Percentiles rank a stretch among this genome's conserved stretches.
Evolutionary conservation across 176 grass and related monocot species (phyloP).

Genomic region (Ananas comosus): DNA sequence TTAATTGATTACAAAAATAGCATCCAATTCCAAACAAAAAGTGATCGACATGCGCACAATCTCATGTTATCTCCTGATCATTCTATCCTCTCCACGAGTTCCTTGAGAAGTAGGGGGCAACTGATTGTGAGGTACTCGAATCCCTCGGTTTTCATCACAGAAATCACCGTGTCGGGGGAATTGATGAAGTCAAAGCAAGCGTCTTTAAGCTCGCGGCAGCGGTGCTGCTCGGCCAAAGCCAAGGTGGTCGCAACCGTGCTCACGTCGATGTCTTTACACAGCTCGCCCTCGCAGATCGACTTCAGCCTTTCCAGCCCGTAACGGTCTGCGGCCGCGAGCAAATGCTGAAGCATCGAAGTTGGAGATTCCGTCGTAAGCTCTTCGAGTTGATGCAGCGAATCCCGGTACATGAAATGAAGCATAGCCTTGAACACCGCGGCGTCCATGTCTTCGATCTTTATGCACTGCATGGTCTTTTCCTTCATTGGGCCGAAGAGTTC

Average conservation of each 20-base stretch:
- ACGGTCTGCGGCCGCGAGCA: constrained; percentile 49
- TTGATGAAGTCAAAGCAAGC: constrained; percentile 19
- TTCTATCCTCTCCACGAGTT: constrained; percentile 19
- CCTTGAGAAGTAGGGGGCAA: constrained; percentile 33
- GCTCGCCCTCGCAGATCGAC: constrained; percentile 28
- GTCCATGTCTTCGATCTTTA: constrained; percentile 38
- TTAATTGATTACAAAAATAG: no score
- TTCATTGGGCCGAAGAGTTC: constrained; percentile 33
- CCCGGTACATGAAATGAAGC: constrained; percentile 37
- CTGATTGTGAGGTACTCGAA: constrained; percentile 10
- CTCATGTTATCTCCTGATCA: no score
- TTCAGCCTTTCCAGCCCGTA: constrained; percentile 35
- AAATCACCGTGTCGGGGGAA: constrained; percentile 20
- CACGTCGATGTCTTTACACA: constrained; percentile 5
- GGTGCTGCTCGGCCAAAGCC: constrained; percentile 22
- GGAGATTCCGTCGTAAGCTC: background rate
- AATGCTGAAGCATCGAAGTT: constrained; percentile 12
- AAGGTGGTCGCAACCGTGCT: constrained; percentile 23
- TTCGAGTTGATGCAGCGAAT: constrained; percentile 7
- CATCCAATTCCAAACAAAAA: no score
- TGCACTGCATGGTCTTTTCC: constrained; percentile 8
- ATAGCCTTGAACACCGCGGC: constrained; percentile 30
- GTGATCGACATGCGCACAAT: no score
- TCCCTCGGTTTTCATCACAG: constrained; percentile 17
- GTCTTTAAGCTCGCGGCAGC: constrained; percentile 13